Evolutionary conservation across 371 early-diverging fungal species (phyloP).

Genomic region (Syncephalastrum sp.): DNA sequence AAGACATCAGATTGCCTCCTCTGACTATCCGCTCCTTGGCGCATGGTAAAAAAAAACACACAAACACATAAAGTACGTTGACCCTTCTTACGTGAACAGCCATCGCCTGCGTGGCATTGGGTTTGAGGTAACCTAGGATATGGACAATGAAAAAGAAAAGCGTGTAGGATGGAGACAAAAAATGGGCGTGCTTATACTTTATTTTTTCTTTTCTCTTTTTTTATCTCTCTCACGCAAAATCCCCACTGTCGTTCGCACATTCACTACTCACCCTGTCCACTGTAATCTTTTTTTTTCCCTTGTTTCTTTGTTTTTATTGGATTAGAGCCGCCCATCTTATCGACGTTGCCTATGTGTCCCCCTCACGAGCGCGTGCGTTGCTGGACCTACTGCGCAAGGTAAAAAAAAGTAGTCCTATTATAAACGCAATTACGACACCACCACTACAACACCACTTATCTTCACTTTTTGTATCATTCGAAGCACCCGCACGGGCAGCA

Average conservation of each 20-base stretch:
- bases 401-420: neutral
- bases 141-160: conserved; percentile 11
- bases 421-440: too few species aligned
- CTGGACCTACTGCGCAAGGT: conserved; percentile 17
- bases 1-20: conserved; percentile 12
- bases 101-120: conserved; percentile 6
- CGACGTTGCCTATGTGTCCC: conserved; percentile 23
- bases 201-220: neutral
- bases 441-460: neutral
- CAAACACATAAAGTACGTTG: neutral
- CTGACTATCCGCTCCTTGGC: conserved; percentile 10
- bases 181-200: neutral
- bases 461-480: neutral
- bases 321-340: conserved; percentile 24
- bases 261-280: too few species aligned
- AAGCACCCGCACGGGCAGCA: conserved; percentile 15
- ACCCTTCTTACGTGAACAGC: neutral
- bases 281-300: too few species aligned
- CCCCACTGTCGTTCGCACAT: too few species aligned
- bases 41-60: conserved; percentile 3
- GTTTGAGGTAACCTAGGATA: conserved; percentile 9
- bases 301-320: too few species aligned
- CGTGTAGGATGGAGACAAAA: neutral
- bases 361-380: conserved; percentile 10
- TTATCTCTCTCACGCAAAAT: neutral